Evolutionary conservation across 257 asterid genomes (phyloP).

Genomic region (Ehretia macrophylla): DNA sequence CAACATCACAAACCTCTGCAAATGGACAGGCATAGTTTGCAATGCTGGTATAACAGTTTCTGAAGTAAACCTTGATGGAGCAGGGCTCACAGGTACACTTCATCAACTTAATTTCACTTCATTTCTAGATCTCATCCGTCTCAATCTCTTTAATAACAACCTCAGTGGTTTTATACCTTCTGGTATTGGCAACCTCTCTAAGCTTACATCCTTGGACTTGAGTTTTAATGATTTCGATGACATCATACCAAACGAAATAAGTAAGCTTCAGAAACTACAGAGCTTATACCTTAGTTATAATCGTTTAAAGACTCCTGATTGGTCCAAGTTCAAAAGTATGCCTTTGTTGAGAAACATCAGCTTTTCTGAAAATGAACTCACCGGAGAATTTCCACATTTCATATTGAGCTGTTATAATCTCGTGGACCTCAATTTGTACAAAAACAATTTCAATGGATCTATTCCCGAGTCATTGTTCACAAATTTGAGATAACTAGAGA

Average conservation of each 20-base stretch:
- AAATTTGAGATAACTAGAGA: slow-evolving; percentile 44
- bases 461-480: slow-evolving; percentile 54
- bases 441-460: slow-evolving; percentile 46
- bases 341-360: too few relatives aligned
- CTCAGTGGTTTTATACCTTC: slow-evolving; percentile 57
- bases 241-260: too few relatives aligned
- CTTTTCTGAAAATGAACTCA: slow-evolving; percentile 37
- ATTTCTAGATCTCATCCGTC: slow-evolving; percentile 30
- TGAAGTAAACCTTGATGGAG: slow-evolving; percentile 43
- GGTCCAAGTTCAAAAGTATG: too few relatives aligned
- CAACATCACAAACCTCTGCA: background rate
- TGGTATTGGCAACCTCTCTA: too few relatives aligned
- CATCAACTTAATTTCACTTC: slow-evolving; percentile 39
- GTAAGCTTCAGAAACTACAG: too few relatives aligned
- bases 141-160: slow-evolving; percentile 40
- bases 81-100: slow-evolving; percentile 37
- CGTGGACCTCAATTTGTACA: slow-evolving; percentile 61
- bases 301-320: too few relatives aligned
- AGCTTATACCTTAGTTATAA: too few relatives aligned
- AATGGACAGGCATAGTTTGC: slow-evolving; percentile 15
- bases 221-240: too few relatives aligned
- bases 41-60: slow-evolving; percentile 52
- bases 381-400: slow-evolving; percentile 53
- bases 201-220: too few relatives aligned
- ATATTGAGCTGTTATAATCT: slow-evolving; percentile 48